Evolutionary conservation across 2,329 filamentous ascomycete genomes (phyloP).

Genomic region (Ophiostoma novo-ulmi): DNA sequence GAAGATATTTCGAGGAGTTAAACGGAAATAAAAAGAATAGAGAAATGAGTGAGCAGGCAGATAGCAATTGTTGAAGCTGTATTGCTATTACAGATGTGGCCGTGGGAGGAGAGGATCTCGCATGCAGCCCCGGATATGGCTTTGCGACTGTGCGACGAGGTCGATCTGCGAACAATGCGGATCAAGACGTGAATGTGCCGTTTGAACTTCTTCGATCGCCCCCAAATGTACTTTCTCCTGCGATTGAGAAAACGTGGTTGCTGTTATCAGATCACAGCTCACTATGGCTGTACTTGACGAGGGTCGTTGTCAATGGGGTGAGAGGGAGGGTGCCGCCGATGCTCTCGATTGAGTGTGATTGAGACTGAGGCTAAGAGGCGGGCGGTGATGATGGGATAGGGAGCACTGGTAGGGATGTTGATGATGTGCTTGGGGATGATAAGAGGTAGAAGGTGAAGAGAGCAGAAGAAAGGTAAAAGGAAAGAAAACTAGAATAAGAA

Average conservation of each 20-base stretch:
- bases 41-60: background rate
- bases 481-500: background rate
- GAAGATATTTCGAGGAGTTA: background rate
- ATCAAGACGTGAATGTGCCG: background rate
- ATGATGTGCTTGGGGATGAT: background rate
- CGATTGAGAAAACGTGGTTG: background rate
- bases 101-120: background rate
- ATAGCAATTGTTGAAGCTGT: background rate
- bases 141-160: background rate
- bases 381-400: background rate
- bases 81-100: background rate
- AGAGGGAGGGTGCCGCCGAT: background rate
- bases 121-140: background rate
- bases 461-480: background rate
- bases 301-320: background rate
- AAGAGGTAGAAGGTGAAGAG: background rate
- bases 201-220: background rate
- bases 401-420: background rate
- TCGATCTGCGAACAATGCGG: background rate
- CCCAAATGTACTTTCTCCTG: background rate
- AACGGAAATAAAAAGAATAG: background rate
- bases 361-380: background rate
- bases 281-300: background rate
- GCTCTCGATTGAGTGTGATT: constrained; percentile 7
- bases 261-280: background rate